Conservation (phyloP, 1,284 basidiomycete species). For the Gastroboletus turbinatus region DNA sequence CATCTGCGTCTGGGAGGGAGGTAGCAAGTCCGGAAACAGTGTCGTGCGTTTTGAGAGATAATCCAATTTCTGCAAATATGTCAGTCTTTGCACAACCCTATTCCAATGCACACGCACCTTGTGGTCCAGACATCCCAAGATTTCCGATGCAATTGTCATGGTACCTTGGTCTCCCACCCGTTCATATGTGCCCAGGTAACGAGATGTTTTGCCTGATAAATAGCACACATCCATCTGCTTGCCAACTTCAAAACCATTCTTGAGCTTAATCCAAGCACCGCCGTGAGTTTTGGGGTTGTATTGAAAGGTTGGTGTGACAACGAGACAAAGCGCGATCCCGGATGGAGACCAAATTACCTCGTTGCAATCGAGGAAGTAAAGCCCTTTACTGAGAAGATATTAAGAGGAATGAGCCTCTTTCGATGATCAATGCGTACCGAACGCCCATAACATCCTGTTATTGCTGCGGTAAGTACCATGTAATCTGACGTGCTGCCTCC, state of each 20-base stretch:
- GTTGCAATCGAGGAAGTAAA: constrained; percentile 11
- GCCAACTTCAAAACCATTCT: constrained; percentile 11
- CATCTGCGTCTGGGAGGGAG: constrained; percentile 29
- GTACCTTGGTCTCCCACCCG: constrained; percentile 7
- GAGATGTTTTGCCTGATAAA: not conserved
- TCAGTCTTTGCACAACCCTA: not conserved
- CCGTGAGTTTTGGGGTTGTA: constrained; percentile 26
- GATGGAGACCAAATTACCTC: constrained; percentile 26
- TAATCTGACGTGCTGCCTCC: not conserved
- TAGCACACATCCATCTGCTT: constrained; percentile 25
- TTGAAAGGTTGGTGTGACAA: constrained; percentile 25
- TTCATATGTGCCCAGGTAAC: constrained; percentile 33
- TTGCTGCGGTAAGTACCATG: constrained; percentile 1
- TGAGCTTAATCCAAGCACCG: constrained; percentile 19
- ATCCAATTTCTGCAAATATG: constrained; percentile 16
- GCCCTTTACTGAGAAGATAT: constrained; percentile 6
- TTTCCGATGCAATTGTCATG: constrained; percentile 16
- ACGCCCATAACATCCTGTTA: constrained; percentile 4
- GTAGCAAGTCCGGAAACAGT: constrained; percentile 24
- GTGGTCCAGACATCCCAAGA: constrained; percentile 10
- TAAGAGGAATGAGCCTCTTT: not conserved
- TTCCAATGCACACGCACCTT: constrained; percentile 5
- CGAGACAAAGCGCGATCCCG: constrained; percentile 24
- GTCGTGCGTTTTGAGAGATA: constrained; percentile 16
- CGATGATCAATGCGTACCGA: constrained; percentile 10